These are phyloP conservation scores for Starmerella bombicola DNA, from an alignment of 805 yeast genomes.

Conservation along the genomic window DNA sequence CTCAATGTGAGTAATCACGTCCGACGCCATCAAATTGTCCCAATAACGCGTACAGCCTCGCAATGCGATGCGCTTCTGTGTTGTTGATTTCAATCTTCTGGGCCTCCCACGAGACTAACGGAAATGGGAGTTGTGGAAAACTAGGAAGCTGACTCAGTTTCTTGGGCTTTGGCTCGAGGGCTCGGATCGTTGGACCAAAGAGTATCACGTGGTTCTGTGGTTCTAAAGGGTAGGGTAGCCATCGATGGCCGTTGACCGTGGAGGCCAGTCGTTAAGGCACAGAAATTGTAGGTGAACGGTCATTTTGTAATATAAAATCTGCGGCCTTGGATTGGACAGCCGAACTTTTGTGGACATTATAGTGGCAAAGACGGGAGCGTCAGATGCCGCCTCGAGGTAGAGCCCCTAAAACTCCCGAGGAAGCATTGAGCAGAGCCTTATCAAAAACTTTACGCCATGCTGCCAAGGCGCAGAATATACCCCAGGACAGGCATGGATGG, in stretches of 20 bases:
- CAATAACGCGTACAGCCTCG: not conserved
- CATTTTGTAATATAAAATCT: no score
- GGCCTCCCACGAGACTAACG: conserved; percentile 1
- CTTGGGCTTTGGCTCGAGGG: no score
- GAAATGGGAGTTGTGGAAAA: conserved; percentile 5
- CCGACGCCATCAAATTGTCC: conserved; percentile 9
- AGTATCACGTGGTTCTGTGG: no score
- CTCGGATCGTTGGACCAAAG: no score
- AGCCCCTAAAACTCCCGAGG: conserved; percentile 15
- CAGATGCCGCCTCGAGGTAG: conserved; percentile 6
- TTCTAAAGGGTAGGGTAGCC: no score
- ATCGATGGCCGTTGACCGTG: no score
- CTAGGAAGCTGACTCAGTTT: conserved; percentile 1
- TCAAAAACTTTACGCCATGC: conserved; percentile 77
- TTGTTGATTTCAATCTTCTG: not conserved
- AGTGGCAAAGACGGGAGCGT: no score
- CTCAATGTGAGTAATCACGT: conserved; percentile 21
- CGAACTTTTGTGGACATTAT: no score
- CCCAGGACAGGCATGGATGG: conserved; percentile 58
- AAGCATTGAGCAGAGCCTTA: conserved; percentile 47
- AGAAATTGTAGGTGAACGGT: no score
- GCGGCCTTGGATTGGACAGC: no score
- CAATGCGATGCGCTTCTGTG: not conserved
- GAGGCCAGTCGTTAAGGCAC: no score
- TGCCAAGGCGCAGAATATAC: conserved; percentile 54